A percentile compares a stretch with the other conserved stretches of the same genome.
phyloP scores from a whole-genome alignment of 2,329 filamentous ascomycete species.

The Piedraia hortae region DNA sequence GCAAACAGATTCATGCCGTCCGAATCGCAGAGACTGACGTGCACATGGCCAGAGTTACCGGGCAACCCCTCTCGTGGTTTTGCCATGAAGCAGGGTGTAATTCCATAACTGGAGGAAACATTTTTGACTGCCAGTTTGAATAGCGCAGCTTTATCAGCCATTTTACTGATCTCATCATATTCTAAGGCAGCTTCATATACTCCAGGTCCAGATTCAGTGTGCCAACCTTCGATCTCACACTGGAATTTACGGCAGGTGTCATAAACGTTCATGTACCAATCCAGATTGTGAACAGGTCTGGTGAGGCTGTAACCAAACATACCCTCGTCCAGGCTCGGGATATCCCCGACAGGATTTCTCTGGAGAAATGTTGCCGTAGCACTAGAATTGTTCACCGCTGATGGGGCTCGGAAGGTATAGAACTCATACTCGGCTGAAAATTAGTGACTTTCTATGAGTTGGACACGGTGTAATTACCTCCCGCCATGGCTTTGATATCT shows the following conservation, averaged over 20 bases:
- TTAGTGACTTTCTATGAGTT: not conserved
- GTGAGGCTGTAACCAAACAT: slow-evolving; percentile 93
- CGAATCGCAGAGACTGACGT: slow-evolving; percentile 57
- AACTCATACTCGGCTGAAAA: slow-evolving; percentile 70
- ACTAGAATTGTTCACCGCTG: slow-evolving; percentile 23
- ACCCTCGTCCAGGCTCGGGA: slow-evolving; percentile 63
- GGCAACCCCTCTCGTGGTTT: slow-evolving; percentile 78
- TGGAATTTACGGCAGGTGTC: slow-evolving; percentile 50
- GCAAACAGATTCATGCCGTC: slow-evolving; percentile 60
- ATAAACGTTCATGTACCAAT: slow-evolving; percentile 76
- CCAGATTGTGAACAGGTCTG: slow-evolving; percentile 64
- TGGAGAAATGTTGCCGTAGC: slow-evolving; percentile 49
- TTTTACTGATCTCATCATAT: slow-evolving; percentile 61
- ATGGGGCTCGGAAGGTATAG: slow-evolving; percentile 59
- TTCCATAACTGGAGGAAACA: slow-evolving; percentile 59
- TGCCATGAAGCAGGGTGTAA: slow-evolving; percentile 96
- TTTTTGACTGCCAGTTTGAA: slow-evolving; percentile 95
- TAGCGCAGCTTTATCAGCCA: slow-evolving; percentile 73
- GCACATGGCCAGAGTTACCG: slow-evolving; percentile 88
- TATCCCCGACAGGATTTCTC: slow-evolving; percentile 41
- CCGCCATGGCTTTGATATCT: slow-evolving; percentile 67
- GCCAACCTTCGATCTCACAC: slow-evolving; percentile 77
- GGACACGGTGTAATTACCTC: slow-evolving; percentile 30
- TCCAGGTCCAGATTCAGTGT: slow-evolving; percentile 77
- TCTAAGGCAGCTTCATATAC: slow-evolving; percentile 90